phyloP scores from a whole-genome alignment of 2,329 filamentous ascomycete species.

The Curvularia eragrostidis region DNA sequence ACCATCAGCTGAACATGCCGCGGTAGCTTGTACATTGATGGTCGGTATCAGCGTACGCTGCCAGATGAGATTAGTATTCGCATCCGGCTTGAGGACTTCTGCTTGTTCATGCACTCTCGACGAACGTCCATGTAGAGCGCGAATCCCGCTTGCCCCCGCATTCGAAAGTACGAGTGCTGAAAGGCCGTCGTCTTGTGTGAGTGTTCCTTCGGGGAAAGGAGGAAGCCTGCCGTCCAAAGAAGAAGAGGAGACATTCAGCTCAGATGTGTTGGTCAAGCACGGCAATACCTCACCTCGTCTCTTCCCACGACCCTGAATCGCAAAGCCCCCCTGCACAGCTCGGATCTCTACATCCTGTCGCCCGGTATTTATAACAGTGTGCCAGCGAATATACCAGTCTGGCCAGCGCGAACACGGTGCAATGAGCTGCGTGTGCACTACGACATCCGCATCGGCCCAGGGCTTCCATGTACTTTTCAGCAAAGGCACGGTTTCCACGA shows the following conservation, averaged over 20 bases:
- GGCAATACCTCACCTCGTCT: slow-evolving; percentile 30
- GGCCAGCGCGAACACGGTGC: slow-evolving; percentile 37
- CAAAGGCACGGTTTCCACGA: slow-evolving; percentile 17
- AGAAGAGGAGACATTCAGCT: slow-evolving; percentile 10
- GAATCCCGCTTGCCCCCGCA: slow-evolving; percentile 40
- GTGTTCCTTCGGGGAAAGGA: slow-evolving; percentile 28
- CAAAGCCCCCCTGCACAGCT: slow-evolving; percentile 38
- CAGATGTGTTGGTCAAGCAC: background rate
- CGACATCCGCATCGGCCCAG: slow-evolving; percentile 38
- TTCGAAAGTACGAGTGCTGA: slow-evolving; percentile 34
- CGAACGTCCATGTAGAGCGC: slow-evolving; percentile 3
- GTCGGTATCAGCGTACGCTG: slow-evolving; percentile 44
- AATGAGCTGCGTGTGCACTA: slow-evolving; percentile 32
- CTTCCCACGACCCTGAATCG: slow-evolving; percentile 37
- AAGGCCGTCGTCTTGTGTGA: slow-evolving; percentile 6
- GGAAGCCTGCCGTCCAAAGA: no score
- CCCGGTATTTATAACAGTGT: slow-evolving; percentile 25
- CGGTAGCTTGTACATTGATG: slow-evolving; percentile 13
- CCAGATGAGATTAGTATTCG: slow-evolving; percentile 47
- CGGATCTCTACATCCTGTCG: slow-evolving; percentile 2
- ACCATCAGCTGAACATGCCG: background rate
- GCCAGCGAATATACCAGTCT: slow-evolving; percentile 40
- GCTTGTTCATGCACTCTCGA: background rate
- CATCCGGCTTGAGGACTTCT: slow-evolving; percentile 42
- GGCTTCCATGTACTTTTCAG: slow-evolving; percentile 38